Percentiles rank a stretch among this genome's conserved stretches.
Evolutionary conservation across 2,329 filamentous ascomycete genomes (phyloP).

Genomic region (Fusarium sp.): DNA sequence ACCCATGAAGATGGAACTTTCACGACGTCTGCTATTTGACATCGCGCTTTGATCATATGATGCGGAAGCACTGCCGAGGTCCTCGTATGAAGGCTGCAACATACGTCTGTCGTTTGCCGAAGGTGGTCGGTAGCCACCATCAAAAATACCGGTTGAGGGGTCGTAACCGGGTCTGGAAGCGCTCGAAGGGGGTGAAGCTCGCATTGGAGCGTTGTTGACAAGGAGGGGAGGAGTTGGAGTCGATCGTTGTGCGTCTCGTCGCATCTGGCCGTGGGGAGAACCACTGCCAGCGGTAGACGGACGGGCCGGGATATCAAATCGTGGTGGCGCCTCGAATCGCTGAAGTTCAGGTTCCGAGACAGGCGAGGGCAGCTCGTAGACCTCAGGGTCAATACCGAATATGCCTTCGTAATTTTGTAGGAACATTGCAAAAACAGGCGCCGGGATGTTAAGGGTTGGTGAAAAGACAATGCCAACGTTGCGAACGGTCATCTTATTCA

Average conservation of each 20-base stretch:
- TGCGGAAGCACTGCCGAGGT: conserved; percentile 40
- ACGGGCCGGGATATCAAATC: conserved; percentile 55
- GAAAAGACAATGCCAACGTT: conserved; percentile 99
- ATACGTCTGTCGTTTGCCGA: conserved; percentile 52
- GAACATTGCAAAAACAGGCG: conserved; percentile 93
- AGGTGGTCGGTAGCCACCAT: conserved; percentile 54
- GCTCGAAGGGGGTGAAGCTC: conserved; percentile 60
- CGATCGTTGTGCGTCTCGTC: conserved; percentile 50
- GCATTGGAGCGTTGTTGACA: conserved; percentile 49
- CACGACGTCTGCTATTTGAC: conserved; percentile 62
- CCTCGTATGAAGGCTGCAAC: conserved; percentile 49
- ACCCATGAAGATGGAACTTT: conserved; percentile 71
- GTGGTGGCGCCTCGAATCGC: conserved; percentile 48
- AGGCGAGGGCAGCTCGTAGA: conserved; percentile 68
- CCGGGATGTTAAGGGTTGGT: conserved; percentile 94
- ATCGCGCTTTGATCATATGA: conserved; percentile 59
- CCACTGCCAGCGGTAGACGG: conserved; percentile 62
- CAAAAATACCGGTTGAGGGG: conserved; percentile 57
- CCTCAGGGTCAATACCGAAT: conserved; percentile 78
- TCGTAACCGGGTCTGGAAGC: conserved; percentile 57
- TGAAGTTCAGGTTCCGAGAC: conserved; percentile 55
- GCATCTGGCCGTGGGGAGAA: conserved; percentile 65
- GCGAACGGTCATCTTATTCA: conserved; percentile 98
- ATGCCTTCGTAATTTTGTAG: conserved; percentile 90
- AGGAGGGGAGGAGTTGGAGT: conserved; percentile 66